Evolutionary conservation across 768 basidiomycete species (phyloP), one percentile per base, ranked within the genome.

Genomic region (Pleurotus eryngii): DNA sequence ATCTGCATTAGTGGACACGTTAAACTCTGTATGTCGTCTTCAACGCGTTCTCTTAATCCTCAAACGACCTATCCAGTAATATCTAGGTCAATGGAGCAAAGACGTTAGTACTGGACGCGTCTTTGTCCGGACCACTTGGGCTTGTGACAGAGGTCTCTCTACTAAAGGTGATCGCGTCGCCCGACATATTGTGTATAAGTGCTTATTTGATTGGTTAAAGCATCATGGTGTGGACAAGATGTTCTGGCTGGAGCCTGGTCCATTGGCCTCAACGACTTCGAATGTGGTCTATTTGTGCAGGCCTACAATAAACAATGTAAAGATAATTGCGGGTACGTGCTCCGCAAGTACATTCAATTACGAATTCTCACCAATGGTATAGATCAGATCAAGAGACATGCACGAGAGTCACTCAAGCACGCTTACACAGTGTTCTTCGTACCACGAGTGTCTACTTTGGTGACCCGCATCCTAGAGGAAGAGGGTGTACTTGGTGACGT

Each of bases 191-290:
- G 22, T 11, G n/a, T 24, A 42, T 27, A 39, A 35, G 49, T 56
- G 38, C 17, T 24, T 9, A 20, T 42, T 22, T 12, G 38, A 47
- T 46, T 46, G 14, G 26, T 11, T 46, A 26, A 63, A 98, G 96
- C 91, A 98, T 68, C 95, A 98, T 85, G 95, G 94, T 4, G 93
- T 99, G 3, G 95, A 98, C 76, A 97, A 97, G 78, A 96, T 99
- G 92, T 97, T 95, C 74, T 99, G 97, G 96, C 84, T 99, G 20
- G 97, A 98, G 72, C 72, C 88, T 9, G 95, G 95, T 15, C 87
- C 92, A 7, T 73, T 98, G 46, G 80, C 84, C 11, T 89, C 92
- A 2, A 81, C 85, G 3, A 95, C 95, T 5, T 82, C 89, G 35
- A 95, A 95, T 64, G 85, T 98, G 58, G 84, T 99, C 17, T 99